phyloP scores from a whole-genome alignment of 345 rosid genomes.

The Citrus trifoliata region DNA sequence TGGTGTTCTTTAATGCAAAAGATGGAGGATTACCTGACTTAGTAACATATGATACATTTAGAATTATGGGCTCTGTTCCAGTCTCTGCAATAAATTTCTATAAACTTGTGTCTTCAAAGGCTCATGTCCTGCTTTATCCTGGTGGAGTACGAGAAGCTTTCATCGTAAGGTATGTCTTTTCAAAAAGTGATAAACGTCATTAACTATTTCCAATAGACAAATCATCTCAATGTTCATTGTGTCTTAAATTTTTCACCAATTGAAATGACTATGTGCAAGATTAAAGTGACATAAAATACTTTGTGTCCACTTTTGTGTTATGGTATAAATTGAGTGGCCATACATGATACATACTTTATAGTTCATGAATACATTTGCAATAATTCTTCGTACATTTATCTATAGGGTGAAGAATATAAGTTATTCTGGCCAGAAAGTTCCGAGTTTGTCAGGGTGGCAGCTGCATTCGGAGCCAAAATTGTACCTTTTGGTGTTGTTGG shows the following conservation, averaged over 20 bases:
- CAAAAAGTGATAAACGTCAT: too few species aligned
- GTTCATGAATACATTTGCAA: too few species aligned
- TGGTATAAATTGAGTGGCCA: too few species aligned
- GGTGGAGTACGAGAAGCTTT: slow-evolving; percentile 76
- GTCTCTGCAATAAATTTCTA: slow-evolving; percentile 55
- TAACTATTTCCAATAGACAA: too few species aligned
- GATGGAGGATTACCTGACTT: slow-evolving; percentile 20
- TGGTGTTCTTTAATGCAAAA: slow-evolving; percentile 19
- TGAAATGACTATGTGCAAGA: too few species aligned
- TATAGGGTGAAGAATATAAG: slow-evolving; percentile 76
- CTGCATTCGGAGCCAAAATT: slow-evolving; percentile 74
- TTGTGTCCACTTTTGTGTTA: too few species aligned
- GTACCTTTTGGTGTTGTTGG: slow-evolving; percentile 74
- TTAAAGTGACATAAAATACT: background rate
- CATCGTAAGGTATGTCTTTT: slow-evolving; percentile 47
- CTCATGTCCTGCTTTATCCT: slow-evolving; percentile 66
- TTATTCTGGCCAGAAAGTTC: slow-evolving; percentile 71
- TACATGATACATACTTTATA: too few species aligned
- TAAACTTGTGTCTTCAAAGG: slow-evolving; percentile 56
- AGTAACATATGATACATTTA: slow-evolving; percentile 26
- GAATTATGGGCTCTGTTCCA: slow-evolving; percentile 67
- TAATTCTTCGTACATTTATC: background rate
- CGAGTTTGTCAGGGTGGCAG: slow-evolving; percentile 82
- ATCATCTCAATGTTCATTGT: too few species aligned
- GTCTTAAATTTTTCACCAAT: too few species aligned